phyloP scores from a whole-genome alignment of 495 filamentous ascomycete genomes.

The Durotheca rogersii region DNA sequence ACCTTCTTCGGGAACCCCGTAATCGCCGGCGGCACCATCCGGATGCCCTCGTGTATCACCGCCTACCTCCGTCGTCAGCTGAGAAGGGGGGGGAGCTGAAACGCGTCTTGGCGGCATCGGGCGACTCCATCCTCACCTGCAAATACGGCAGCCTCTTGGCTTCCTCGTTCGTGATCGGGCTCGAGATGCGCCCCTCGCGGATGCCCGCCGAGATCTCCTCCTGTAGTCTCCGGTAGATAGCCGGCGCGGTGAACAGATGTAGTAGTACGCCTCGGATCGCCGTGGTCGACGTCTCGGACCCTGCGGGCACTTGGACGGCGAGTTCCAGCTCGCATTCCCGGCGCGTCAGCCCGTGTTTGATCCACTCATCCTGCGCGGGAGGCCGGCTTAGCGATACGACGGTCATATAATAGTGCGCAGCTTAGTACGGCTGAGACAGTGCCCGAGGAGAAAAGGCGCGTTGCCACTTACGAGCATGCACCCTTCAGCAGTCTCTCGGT shows the following conservation, averaged over 20 bases:
- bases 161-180: slow-evolving; percentile 41
- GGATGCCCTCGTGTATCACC: slow-evolving; percentile 53
- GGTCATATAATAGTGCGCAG: slow-evolving; percentile 17
- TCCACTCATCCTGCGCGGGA: slow-evolving; percentile 34
- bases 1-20: slow-evolving; percentile 45
- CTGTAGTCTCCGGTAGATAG: slow-evolving; percentile 54
- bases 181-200: slow-evolving; percentile 35
- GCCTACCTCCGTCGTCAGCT: slow-evolving; percentile 39
- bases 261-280: slow-evolving; percentile 56
- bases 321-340: slow-evolving; percentile 39
- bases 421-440: slow-evolving; percentile 23
- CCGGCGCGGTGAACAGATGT: slow-evolving; percentile 47
- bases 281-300: slow-evolving; percentile 61
- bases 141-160: slow-evolving; percentile 46
- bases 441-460: slow-evolving; percentile 24
- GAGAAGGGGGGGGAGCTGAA: slow-evolving; percentile 3
- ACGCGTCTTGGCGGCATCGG: slow-evolving; percentile 10
- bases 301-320: slow-evolving; percentile 49
- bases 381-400: slow-evolving; percentile 28
- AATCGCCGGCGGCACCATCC: slow-evolving; percentile 44
- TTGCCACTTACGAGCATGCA: slow-evolving; percentile 49
- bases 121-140: slow-evolving; percentile 28
- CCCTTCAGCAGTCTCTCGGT: slow-evolving; percentile 21
- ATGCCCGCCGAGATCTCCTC: slow-evolving; percentile 52
- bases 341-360: slow-evolving; percentile 35